A percentile compares a stretch with the other conserved stretches of the same genome.
These are phyloP conservation scores for Centaurea solstitialis DNA, from an alignment of 129 eudicot genomes.

Conservation along the genomic window DNA sequence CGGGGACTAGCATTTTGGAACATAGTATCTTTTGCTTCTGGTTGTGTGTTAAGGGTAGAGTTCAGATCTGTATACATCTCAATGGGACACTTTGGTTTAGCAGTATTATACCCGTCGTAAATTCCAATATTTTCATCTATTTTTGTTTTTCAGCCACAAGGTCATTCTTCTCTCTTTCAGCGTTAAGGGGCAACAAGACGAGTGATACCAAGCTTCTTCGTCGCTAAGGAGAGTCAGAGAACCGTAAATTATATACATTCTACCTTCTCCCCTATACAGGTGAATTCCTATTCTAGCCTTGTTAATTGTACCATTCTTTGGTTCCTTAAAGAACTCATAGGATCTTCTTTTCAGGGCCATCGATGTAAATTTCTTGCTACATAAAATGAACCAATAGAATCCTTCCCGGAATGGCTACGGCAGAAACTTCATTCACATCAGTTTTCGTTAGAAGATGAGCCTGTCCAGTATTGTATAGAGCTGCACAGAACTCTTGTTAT, in stretches of 20 bases:
- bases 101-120: slow-evolving; percentile 25
- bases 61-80: too few species aligned
- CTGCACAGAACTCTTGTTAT: slow-evolving; percentile 19
- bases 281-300: slow-evolving; percentile 15
- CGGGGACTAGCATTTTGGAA: neutral
- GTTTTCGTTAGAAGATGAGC: slow-evolving; percentile 22
- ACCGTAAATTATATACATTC: slow-evolving; percentile 26
- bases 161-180: slow-evolving; percentile 99
- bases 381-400: slow-evolving; percentile 2
- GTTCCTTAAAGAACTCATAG: neutral
- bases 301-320: neutral
- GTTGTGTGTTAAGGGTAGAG: too few species aligned
- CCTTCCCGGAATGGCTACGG: slow-evolving; percentile 14
- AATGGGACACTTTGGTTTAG: neutral
- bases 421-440: slow-evolving; percentile 6
- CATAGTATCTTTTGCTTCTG: neutral
- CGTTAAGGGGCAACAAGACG: slow-evolving; percentile 86
- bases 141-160: slow-evolving; percentile 82
- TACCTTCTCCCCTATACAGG: slow-evolving; percentile 24
- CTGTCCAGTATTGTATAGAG: slow-evolving; percentile 21
- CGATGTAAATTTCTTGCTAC: slow-evolving; percentile 6
- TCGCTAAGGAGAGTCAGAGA: slow-evolving; percentile 23
- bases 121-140: slow-evolving; percentile 35
- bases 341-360: neutral
- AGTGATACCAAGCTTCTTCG: slow-evolving; percentile 45